Percentiles rank a stretch among this genome's conserved stretches.
phyloP scores from a whole-genome alignment of 805 yeast genomes.

The Lipomyces orientalis region DNA sequence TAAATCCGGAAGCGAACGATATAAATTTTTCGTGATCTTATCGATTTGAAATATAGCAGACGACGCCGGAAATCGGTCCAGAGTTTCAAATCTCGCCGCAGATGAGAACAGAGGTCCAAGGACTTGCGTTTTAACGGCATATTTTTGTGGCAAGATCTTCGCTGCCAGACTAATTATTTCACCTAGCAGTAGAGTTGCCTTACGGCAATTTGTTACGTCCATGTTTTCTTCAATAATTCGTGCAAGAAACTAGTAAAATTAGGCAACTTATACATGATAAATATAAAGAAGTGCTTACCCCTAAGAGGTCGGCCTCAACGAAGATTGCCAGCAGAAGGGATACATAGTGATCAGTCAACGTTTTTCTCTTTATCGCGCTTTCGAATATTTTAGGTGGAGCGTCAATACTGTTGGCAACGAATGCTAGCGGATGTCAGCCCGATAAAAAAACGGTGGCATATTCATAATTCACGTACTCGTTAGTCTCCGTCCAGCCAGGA shows the following conservation, averaged over 20 bases:
- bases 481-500: conserved; percentile 42
- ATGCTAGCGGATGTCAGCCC: not conserved
- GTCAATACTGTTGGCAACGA: conserved; percentile 5
- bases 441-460: not conserved
- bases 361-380: conserved; percentile 4
- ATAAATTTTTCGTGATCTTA: conserved; percentile 43
- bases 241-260: conserved; percentile 13
- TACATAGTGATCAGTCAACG: conserved; percentile 62
- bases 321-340: conserved; percentile 64
- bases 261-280: not conserved
- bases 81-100: conserved; percentile 36
- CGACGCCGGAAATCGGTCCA: conserved; percentile 44
- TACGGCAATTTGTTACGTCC: conserved; percentile 56
- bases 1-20: conserved; percentile 29
- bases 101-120: conserved; percentile 41
- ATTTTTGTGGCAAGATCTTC: conserved; percentile 58
- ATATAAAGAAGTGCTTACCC: not conserved
- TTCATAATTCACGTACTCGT: conserved; percentile 23
- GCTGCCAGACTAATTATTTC: conserved; percentile 64
- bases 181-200: conserved; percentile 68
- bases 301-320: conserved; percentile 45
- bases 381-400: not conserved
- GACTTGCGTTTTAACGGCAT: conserved; percentile 42
- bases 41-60: conserved; percentile 57
- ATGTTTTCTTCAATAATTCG: conserved; percentile 30